These are phyloP conservation scores for Colletotrichum costaricense DNA, from an alignment of 2,329 filamentous ascomycete species.

Conservation along the genomic window DNA sequence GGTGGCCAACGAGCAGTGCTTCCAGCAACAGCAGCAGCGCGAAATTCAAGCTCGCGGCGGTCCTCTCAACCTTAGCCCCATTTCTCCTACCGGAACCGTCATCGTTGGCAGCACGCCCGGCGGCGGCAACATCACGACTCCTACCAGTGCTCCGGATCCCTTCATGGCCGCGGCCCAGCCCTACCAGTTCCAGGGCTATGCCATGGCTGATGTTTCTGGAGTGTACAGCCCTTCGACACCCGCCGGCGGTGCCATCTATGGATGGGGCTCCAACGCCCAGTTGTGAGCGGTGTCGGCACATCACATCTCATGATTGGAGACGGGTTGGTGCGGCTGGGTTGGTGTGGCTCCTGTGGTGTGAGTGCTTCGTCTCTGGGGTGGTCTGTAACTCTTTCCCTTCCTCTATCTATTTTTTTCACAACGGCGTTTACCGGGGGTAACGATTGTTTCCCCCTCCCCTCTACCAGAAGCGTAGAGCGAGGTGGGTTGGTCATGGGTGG, in stretches of 20 bases:
- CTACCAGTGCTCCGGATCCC: background rate
- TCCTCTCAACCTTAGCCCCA: background rate
- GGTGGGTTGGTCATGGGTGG: no score
- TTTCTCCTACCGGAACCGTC: background rate
- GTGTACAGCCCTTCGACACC: conserved; percentile 19
- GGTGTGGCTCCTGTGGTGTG: background rate
- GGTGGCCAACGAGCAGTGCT: background rate
- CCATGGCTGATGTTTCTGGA: conserved; percentile 27
- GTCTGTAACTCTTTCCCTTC: background rate
- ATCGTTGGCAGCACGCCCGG: background rate
- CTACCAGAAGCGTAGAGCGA: background rate
- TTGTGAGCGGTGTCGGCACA: background rate
- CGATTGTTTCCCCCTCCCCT: background rate
- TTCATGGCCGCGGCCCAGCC: background rate
- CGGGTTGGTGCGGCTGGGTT: no score
- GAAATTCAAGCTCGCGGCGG: background rate
- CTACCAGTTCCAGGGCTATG: conserved; percentile 22
- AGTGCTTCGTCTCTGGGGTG: background rate
- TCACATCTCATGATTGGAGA: background rate
- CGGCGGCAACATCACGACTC: background rate
- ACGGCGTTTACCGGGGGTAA: background rate
- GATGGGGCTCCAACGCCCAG: conserved; percentile 20
- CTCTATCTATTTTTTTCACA: background rate
- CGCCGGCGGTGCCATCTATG: conserved; percentile 16
- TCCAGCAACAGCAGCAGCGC: background rate